A percentile compares a stretch with the other conserved stretches of the same genome.
phyloP scores from a whole-genome alignment of 177 flowering plant genomes.

The Vitis hybrid region DNA sequence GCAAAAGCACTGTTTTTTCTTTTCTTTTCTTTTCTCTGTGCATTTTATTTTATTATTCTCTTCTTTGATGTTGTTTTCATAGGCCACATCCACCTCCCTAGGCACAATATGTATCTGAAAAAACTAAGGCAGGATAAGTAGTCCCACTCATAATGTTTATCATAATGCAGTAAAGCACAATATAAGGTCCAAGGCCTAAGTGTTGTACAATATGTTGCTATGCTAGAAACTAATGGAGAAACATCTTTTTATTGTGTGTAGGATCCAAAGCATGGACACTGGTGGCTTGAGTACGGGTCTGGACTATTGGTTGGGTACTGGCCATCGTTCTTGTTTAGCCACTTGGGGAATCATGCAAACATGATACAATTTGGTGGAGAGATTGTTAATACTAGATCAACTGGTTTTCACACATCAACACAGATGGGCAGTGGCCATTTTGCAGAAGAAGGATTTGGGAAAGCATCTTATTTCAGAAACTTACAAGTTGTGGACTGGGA shows the following conservation, averaged over 20 bases:
- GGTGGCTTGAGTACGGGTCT: constrained; percentile 53
- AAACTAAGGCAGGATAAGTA: no score
- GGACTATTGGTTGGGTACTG: constrained; percentile 51
- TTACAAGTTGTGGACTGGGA: constrained; percentile 54
- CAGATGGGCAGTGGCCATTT: constrained; percentile 65
- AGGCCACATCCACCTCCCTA: no score
- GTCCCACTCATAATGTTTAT: not conserved
- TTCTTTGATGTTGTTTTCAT: no score
- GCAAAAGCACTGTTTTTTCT: not conserved
- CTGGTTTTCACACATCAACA: constrained; percentile 44
- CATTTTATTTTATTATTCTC: not conserved
- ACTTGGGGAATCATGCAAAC: constrained; percentile 41
- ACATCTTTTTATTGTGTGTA: constrained; percentile 6
- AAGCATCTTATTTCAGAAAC: constrained; percentile 47
- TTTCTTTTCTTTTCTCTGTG: not conserved
- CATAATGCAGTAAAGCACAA: constrained; percentile 2
- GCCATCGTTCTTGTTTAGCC: constrained; percentile 45
- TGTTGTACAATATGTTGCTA: not conserved
- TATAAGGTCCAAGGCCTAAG: not conserved
- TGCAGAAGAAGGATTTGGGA: constrained; percentile 48
- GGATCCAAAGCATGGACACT: constrained; percentile 57
- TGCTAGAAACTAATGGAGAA: no score
- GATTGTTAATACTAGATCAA: constrained; percentile 35
- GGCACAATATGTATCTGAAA: not conserved
- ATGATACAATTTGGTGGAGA: constrained; percentile 59